phyloP scores from a whole-genome alignment of 306 rosid genomes.

The Lathyrus oleraceus region DNA sequence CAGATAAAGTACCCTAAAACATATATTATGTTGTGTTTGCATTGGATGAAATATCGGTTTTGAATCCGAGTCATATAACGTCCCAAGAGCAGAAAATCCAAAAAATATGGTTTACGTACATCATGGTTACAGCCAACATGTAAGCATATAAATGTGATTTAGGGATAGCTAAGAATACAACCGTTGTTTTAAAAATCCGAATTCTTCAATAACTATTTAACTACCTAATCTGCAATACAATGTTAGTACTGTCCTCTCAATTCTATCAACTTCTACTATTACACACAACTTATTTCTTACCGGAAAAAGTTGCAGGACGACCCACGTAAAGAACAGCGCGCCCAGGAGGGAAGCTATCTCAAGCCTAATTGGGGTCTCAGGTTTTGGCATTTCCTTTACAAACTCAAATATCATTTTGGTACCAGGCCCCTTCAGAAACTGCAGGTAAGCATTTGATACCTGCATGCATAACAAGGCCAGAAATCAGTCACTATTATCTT shows the following conservation, averaged over 20 bases:
- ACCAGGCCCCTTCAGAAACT: conserved; percentile 60
- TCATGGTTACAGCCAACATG: not conserved
- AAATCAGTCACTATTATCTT: conserved; percentile 28
- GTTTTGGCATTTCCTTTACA: conserved; percentile 88
- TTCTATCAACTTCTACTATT: too few relatives aligned
- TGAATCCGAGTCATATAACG: conserved; percentile 5
- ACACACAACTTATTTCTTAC: conserved; percentile 42
- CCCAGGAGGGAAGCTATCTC: conserved; percentile 75
- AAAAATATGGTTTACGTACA: not conserved
- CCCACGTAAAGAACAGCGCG: conserved; percentile 76
- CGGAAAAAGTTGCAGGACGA: conserved; percentile 85
- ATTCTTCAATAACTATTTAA: not conserved
- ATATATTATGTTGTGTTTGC: conserved; percentile 12
- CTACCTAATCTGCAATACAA: not conserved
- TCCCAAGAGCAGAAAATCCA: conserved; percentile 3
- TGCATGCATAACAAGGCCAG: conserved; percentile 35
- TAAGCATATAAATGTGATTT: not conserved
- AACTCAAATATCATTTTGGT: conserved; percentile 65
- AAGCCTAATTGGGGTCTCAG: conserved; percentile 40
- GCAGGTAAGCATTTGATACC: conserved; percentile 83
- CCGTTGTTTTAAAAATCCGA: conserved; percentile 3
- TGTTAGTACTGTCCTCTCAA: too few relatives aligned
- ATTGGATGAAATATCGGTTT: conserved; percentile 22
- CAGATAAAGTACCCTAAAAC: not conserved
- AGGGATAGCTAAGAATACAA: conserved; percentile 2